Conservation (phyloP, 2,329 filamentous ascomycete species). For the Colletotrichum sp. region DNA sequence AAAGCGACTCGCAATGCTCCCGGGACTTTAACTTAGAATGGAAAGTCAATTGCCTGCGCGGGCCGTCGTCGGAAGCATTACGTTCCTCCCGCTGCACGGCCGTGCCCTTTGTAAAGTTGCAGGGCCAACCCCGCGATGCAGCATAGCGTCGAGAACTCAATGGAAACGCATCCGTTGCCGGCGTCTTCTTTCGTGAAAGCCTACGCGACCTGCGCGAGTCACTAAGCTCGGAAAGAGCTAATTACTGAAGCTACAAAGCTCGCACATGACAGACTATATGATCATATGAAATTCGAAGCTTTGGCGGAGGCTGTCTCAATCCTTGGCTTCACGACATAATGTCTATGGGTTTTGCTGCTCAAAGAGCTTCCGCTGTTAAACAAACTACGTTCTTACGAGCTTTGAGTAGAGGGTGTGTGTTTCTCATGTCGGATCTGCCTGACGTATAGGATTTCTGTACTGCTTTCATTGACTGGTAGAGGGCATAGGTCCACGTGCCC, state of each 20-base stretch:
- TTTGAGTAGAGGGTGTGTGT: no score
- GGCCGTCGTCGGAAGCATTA: neutral
- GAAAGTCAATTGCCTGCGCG: neutral
- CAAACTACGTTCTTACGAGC: no score
- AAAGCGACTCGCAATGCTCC: neutral
- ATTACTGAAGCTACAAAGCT: neutral
- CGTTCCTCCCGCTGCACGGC: neutral
- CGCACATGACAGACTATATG: no score
- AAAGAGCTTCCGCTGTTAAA: no score
- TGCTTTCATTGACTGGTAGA: no score
- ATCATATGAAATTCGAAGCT: no score
- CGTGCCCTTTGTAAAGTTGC: neutral
- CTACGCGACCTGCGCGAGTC: neutral
- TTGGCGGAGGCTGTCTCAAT: no score
- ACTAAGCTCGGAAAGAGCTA: neutral
- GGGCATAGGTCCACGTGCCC: no score
- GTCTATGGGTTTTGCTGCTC: no score
- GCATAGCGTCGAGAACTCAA: neutral
- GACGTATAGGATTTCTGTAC: no score
- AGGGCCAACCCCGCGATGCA: neutral
- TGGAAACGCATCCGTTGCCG: neutral
- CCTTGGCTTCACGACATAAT: no score
- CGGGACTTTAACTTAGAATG: neutral
- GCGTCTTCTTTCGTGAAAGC: neutral
- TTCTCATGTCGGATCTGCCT: no score